A percentile compares a stretch with the other conserved stretches of the same genome.
phyloP scores from a whole-genome alignment of 1,284 basidiomycete genomes.

The Boletus calvinii region DNA sequence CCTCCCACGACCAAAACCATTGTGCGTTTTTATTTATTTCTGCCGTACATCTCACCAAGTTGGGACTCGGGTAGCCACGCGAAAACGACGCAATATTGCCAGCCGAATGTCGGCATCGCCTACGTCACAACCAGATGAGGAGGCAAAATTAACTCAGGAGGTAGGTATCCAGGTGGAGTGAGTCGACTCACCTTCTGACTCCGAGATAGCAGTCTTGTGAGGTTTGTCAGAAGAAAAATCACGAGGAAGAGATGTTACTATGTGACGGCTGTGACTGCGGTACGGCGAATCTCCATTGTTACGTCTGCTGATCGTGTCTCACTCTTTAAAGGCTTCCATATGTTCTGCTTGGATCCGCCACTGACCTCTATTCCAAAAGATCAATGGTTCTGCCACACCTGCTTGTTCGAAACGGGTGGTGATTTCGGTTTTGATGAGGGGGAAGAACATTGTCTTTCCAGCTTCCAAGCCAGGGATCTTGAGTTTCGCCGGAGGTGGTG shows the following conservation, averaged over 20 bases:
- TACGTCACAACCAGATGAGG: constrained; percentile 46
- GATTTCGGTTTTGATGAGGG: constrained; percentile 99
- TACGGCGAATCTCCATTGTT: constrained; percentile 39
- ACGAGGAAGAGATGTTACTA: constrained; percentile 87
- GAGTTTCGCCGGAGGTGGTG: constrained; percentile 93
- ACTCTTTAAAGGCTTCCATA: constrained; percentile 79
- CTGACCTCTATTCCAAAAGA: constrained; percentile 83
- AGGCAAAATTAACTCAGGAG: constrained; percentile 48
- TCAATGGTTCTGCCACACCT: constrained; percentile 96
- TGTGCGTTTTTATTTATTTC: constrained; percentile 29
- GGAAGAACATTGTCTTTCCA: constrained; percentile 90
- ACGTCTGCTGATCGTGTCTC: constrained; percentile 17
- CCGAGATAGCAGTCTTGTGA: constrained; percentile 59
- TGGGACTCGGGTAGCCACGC: constrained; percentile 32
- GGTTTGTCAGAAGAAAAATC: constrained; percentile 86
- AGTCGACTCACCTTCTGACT: constrained; percentile 22
- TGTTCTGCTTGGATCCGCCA: constrained; percentile 94
- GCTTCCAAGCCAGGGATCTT: constrained; percentile 88
- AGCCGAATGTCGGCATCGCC: constrained; percentile 43
- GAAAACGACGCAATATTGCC: constrained; percentile 32
- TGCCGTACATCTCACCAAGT: constrained; percentile 20
- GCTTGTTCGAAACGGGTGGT: constrained; percentile 91
- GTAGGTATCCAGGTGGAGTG: constrained; percentile 36
- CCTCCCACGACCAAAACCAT: constrained; percentile 42
- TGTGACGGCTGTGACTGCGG: constrained; percentile 98